Base-by-base conservation (phyloP, 202 grass and related monocot species). In the Elaeis oleifera region DNA sequence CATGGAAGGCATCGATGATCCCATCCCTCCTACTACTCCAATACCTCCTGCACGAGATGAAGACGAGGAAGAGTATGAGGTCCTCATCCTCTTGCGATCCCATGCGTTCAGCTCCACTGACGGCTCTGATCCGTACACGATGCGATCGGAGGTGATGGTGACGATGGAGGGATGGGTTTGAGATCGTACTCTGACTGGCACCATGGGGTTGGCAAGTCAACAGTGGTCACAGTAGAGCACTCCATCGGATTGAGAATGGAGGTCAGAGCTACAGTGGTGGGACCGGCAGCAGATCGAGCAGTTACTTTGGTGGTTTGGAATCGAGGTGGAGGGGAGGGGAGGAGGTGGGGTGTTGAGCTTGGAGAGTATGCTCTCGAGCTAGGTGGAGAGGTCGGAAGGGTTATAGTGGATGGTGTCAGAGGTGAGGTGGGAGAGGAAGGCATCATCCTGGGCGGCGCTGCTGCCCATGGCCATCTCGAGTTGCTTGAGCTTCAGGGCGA, bases 331-430 rank as follows among this genome's bases (percentile, higher is more conserved):
- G 9, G 83, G 86, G 16, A 83, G 84, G 17, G 90, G 76, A 3
- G 78, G 84, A 26, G 73, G 90, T 2, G 92, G 84, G 3, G 71
- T 78, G 71, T 91, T 89, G 53, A 96, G 72, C 79, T 91, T 87
- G 50, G 81, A 81, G 5, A 96, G 81, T 81, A 96, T 89, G 68
- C 74, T 90, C 68, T 96, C 87, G 16, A 96, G 76, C 81, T 79
- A 96, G 1, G 81, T 81, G 7, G 84, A 79, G 5, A 96, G 71
- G 75, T 96, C 87, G 17, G 91, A 83, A 19, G 91, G 91, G 68
- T 96, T 90, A 49, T 85, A 83, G 76, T 90, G 91, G 23, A 96
- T 84, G 18, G 87, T 85, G 17, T 96, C 92, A 24, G 87, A 77
- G 21, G 85, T 80, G 8, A 96, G 73, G 60, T 79, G 84, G 32